These are phyloP conservation scores for Ampelocalamus luodianensis DNA, from an alignment of 176 grass and related monocot species.

Conservation along the genomic window DNA sequence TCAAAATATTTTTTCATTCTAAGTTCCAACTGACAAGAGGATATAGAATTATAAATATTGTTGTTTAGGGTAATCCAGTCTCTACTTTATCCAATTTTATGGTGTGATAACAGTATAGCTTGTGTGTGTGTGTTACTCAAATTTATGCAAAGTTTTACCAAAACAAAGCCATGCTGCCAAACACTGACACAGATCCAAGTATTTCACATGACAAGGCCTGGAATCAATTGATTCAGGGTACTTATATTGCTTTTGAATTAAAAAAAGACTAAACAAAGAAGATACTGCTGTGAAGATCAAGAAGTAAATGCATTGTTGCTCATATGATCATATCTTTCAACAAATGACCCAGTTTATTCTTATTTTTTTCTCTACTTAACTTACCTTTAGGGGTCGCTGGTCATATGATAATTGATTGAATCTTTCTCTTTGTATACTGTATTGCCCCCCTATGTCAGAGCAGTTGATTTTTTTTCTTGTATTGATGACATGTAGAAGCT, in stretches of 20 bases:
- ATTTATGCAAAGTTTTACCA: background rate
- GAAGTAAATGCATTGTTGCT: background rate
- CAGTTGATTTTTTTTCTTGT: slow-evolving; percentile 14
- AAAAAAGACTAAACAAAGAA: background rate
- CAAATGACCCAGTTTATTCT: background rate
- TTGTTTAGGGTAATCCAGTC: too few relatives aligned
- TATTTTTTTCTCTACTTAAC: background rate
- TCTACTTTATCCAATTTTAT: too few relatives aligned
- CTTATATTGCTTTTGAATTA: slow-evolving; percentile 1
- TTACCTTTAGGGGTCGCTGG: background rate
- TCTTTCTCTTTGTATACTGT: background rate
- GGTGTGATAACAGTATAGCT: too few relatives aligned
- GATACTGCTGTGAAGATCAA: background rate
- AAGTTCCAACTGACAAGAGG: too few relatives aligned
- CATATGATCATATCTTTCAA: background rate
- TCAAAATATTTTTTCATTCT: too few relatives aligned
- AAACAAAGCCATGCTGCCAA: background rate
- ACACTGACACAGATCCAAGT: background rate
- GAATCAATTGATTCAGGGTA: background rate
- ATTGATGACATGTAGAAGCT: background rate
- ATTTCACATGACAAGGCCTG: background rate
- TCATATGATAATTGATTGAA: slow-evolving; percentile 1
- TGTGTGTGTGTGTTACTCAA: background rate
- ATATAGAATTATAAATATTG: too few relatives aligned
- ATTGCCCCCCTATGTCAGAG: background rate